Base-by-base conservation (phyloP, 1,284 basidiomycete species). In the Ceratobasidium sp. region DNA sequence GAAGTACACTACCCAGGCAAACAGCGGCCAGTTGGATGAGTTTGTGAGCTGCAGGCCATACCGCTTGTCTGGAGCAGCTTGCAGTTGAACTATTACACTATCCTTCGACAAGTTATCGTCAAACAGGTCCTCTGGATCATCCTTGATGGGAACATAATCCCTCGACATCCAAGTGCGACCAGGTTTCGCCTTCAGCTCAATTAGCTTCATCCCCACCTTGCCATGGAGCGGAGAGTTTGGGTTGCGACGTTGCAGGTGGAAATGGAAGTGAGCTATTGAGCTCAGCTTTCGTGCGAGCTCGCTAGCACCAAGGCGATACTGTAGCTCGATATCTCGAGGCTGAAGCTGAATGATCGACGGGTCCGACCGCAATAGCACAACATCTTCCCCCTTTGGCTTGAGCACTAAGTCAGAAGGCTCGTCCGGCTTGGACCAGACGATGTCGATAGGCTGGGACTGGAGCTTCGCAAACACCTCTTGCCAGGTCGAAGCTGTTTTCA, bases 1-100 rank as follows among this genome's bases (percentile, higher is more conserved):
- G 51, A 67, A 77, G 39, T 77, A 77, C 3, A 77, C 2, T 3
- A 77, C 64, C 61, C 51, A 77, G n/a, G 73, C 61, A 26, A 46
- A 77, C n/a, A 77, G 51, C 33, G 26, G 26, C 42, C 40, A 28
- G 5, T 42, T 28, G 23, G 73, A 77, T n/a, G 40, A 28, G 26
- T 77, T 77, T 23, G 64, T 46, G n/a, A 77, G 73, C n/a, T 39
- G 39, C 20, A 77, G 51, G 10, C 63, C 73, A 53, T 56, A 77
- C 26, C 49, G 33, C 15, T 56, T 55, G 7, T 77, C 53, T 9
- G 51, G 10, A 20, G 33, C n/a, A 4, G 51, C 39, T 55, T 58
- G 49, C 10, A 77, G 7, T 15, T 13, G 28, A 6, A 53, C 55
- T 10, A 58, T 23, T 18, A 23, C 46, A 3, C 63, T 64, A 9